A percentile compares a stretch with the other conserved stretches of the same genome.
These are phyloP conservation scores for Solanum bukasovii DNA, from an alignment of 257 asterid genomes.

Conservation along the genomic window DNA sequence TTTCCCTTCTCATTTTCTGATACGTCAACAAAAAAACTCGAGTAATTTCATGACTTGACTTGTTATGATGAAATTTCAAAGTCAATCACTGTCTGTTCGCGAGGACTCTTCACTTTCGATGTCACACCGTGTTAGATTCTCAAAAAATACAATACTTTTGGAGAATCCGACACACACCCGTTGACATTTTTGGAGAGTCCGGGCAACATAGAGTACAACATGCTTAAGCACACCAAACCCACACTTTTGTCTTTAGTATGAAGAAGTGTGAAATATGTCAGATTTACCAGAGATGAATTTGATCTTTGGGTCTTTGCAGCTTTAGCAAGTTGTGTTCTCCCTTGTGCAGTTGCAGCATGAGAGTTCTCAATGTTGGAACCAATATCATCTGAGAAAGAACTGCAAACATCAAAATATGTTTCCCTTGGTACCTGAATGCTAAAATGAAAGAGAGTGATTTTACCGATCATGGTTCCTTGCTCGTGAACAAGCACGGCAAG, in stretches of 20 bases:
- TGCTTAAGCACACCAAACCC: not conserved
- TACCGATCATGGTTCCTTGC: constrained; percentile 91
- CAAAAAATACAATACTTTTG: no score
- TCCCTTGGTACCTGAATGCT: not conserved
- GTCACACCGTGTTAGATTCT: not conserved
- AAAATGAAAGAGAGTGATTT: constrained; percentile 8
- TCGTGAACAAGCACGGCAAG: constrained; percentile 84
- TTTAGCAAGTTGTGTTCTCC: constrained; percentile 69
- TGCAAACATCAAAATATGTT: not conserved
- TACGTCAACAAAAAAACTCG: not conserved
- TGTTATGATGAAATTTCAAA: not conserved
- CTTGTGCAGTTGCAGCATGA: constrained; percentile 86
- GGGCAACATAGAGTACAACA: not conserved
- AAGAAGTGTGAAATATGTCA: not conserved
- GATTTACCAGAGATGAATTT: constrained; percentile 75
- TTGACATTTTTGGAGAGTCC: not conserved
- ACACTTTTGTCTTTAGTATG: not conserved
- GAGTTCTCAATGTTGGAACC: constrained; percentile 74
- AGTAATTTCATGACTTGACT: not conserved
- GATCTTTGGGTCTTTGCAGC: constrained; percentile 87
- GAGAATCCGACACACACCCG: not conserved
- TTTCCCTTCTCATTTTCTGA: not conserved
- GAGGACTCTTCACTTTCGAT: not conserved
- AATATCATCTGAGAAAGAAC: constrained; percentile 53
- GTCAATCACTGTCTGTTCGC: not conserved